Conservation (phyloP, 2,329 filamentous ascomycete genomes). For the Penicillium sp. region DNA sequence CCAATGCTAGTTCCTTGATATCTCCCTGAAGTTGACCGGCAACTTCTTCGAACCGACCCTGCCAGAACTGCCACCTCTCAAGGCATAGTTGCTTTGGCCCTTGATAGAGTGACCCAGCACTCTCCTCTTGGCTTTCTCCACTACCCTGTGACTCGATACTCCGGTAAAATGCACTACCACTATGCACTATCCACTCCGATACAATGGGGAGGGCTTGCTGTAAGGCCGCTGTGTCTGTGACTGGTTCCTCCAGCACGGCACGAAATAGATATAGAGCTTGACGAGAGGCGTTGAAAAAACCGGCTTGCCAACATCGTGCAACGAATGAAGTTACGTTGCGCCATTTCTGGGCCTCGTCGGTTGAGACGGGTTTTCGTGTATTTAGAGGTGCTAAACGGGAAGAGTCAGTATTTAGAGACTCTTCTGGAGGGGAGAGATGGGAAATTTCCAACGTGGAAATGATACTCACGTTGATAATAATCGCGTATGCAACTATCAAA, state of each 20-base stretch:
- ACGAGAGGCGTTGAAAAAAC: neutral
- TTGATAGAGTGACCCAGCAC: neutral
- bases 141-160: neutral
- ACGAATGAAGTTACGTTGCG: conserved; percentile 3
- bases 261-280: neutral
- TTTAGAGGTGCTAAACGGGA: neutral
- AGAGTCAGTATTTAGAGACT: neutral
- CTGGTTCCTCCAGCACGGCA: neutral
- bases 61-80: conserved; percentile 1
- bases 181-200: neutral
- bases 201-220: neutral
- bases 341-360: neutral
- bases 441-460: too few relatives aligned
- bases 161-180: neutral
- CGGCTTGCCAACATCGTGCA: neutral
- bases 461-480: neutral
- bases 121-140: neutral
- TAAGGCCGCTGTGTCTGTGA: neutral
- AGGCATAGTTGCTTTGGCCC: neutral
- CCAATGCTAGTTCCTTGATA: neutral
- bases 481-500: neutral
- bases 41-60: neutral
- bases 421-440: too few relatives aligned
- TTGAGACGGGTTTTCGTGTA: neutral
- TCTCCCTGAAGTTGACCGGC: neutral